Conservation (phyloP, 805 yeast species). For the Lipomyces sp. region DNA sequence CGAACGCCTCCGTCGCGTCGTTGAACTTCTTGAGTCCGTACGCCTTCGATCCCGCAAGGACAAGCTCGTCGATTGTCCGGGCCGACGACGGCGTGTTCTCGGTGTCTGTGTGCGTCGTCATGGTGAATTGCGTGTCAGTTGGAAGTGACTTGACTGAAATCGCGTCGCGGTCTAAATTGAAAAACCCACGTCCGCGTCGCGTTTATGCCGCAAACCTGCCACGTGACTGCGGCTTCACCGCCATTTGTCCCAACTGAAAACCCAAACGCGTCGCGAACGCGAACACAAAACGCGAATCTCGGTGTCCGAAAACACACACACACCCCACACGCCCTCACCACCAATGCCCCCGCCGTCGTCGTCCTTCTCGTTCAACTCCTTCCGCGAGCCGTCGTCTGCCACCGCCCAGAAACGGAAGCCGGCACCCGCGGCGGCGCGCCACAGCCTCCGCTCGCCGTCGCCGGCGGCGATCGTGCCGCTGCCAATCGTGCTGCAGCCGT, state of each 20-base stretch:
- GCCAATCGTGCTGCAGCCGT: slow-evolving; percentile 75
- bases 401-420: not conserved
- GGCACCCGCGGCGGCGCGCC: not conserved
- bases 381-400: slow-evolving; percentile 2
- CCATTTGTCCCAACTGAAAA: not conserved
- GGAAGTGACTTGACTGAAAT: too few relatives aligned
- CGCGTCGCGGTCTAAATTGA: too few relatives aligned
- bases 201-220: not conserved
- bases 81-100: not conserved
- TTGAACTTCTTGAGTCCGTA: slow-evolving; percentile 66
- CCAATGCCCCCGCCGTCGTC: too few relatives aligned
- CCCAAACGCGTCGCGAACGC: not conserved
- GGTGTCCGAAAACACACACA: not conserved
- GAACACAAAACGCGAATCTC: not conserved
- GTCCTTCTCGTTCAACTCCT: slow-evolving; percentile 7
- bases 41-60: slow-evolving; percentile 60
- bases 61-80: slow-evolving; percentile 46
- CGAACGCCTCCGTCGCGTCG: slow-evolving; percentile 64
- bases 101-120: slow-evolving; percentile 2
- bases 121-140: too few relatives aligned
- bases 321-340: not conserved
- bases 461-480: slow-evolving; percentile 36
- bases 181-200: too few relatives aligned
- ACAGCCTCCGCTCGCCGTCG: slow-evolving; percentile 10
- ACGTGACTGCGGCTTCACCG: not conserved